Evolutionary conservation across 192 early-diverging fungal genomes (phyloP).

Genomic region (Cetraspora pellucida): DNA sequence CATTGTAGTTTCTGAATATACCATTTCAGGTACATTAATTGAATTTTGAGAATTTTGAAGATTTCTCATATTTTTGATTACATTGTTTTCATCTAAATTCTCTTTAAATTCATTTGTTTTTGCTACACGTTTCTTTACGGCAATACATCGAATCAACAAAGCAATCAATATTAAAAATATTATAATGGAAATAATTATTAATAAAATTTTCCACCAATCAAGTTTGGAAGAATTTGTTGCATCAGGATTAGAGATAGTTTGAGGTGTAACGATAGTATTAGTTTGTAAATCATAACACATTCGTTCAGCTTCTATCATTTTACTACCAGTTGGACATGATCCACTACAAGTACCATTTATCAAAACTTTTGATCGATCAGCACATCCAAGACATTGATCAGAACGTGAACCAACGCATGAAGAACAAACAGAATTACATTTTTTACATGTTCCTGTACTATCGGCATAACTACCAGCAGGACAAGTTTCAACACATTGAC

Average conservation of each 20-base stretch:
- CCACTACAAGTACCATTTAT: slow-evolving; percentile 25
- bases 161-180: not conserved
- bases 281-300: not conserved
- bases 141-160: slow-evolving; percentile 13
- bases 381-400: slow-evolving; percentile 32
- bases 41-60: not conserved
- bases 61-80: not conserved
- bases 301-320: slow-evolving; percentile 2
- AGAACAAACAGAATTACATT: slow-evolving; percentile 20
- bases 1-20: not conserved
- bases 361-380: slow-evolving; percentile 10
- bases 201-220: slow-evolving; percentile 23
- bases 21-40: not conserved
- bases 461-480: slow-evolving; percentile 15
- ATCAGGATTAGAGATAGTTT: not conserved
- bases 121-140: not conserved
- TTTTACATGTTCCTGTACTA: slow-evolving; percentile 3
- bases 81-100: not conserved
- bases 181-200: not conserved
- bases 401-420: slow-evolving; percentile 19
- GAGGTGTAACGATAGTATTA: not conserved
- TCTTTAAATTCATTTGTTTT: slow-evolving; percentile 25
- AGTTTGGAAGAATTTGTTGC: not conserved
- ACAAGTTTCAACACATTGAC: slow-evolving; percentile 33
- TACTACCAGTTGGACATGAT: slow-evolving; percentile 26